Evolutionary conservation across 176 grass and related monocot genomes (phyloP).

Genomic region (Themeda triandra): DNA sequence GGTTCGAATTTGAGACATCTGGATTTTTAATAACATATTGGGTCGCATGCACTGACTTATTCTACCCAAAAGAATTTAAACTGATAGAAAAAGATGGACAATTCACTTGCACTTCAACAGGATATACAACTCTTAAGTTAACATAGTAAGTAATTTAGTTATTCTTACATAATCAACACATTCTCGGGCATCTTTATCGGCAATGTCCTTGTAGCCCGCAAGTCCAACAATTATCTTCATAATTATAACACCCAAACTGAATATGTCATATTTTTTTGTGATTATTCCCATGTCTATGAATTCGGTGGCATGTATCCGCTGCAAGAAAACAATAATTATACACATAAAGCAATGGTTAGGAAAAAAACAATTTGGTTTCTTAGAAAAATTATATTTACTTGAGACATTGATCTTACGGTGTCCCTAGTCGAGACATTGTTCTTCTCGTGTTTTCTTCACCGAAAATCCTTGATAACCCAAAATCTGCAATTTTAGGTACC

Average conservation of each 20-base stretch:
- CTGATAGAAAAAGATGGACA: too few relatives aligned
- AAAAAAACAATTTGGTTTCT: neutral
- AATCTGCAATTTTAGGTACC: slow-evolving; percentile 21
- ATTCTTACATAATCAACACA: neutral
- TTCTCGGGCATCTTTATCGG: neutral
- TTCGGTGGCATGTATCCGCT: slow-evolving; percentile 6
- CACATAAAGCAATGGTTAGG: neutral
- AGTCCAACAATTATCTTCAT: neutral
- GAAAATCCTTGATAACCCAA: neutral
- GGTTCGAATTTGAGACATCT: too few relatives aligned
- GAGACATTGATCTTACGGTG: neutral
- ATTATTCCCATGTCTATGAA: neutral
- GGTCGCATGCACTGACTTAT: too few relatives aligned
- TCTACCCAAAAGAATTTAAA: too few relatives aligned
- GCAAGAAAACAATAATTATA: neutral
- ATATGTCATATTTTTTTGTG: slow-evolving; percentile 17
- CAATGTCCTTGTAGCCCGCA: neutral
- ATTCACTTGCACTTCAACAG: too few relatives aligned
- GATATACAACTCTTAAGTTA: neutral
- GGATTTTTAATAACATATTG: too few relatives aligned
- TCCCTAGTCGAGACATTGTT: neutral
- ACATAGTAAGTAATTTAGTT: neutral
- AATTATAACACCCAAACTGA: neutral
- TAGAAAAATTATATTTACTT: neutral
- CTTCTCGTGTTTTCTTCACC: neutral